These are phyloP conservation scores for Torrubiellomyces zombiae DNA, from an alignment of 2,329 filamentous ascomycete genomes.

Conservation along the genomic window DNA sequence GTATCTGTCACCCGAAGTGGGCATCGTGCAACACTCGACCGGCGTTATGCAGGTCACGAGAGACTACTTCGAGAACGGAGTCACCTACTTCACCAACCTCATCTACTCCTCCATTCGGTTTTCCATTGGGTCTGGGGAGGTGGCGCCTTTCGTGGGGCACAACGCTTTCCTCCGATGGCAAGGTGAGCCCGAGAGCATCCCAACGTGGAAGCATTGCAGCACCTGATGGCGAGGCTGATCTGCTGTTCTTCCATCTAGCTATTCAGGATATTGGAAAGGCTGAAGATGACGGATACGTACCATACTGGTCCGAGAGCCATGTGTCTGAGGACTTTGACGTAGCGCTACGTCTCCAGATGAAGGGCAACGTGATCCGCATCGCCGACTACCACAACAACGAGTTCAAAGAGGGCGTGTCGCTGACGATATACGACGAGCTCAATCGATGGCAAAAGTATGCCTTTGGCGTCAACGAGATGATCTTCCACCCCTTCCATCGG, in stretches of 20 bases:
- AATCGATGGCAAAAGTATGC: constrained; percentile 60
- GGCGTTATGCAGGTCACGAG: constrained; percentile 63
- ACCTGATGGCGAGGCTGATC: too few species aligned
- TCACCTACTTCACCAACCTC: constrained; percentile 66
- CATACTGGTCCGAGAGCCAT: constrained; percentile 60
- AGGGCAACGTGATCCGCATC: constrained; percentile 50
- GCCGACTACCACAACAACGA: constrained; percentile 52
- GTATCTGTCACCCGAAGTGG: constrained; percentile 52
- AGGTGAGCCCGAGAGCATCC: too few species aligned
- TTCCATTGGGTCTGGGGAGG: constrained; percentile 53
- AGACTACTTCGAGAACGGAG: constrained; percentile 55
- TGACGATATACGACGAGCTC: constrained; percentile 58
- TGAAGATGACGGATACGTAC: constrained; percentile 32
- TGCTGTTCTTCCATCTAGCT: too few species aligned
- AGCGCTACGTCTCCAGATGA: constrained; percentile 51
- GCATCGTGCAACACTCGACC: constrained; percentile 55
- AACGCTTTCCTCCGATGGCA: constrained; percentile 59
- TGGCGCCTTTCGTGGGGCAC: constrained; percentile 62
- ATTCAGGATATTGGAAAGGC: constrained; percentile 17
- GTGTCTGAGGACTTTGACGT: constrained; percentile 71
- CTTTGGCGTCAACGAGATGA: constrained; percentile 53
- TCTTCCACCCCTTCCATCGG: constrained; percentile 48
- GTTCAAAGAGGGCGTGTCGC: constrained; percentile 58
- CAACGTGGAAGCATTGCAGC: too few species aligned
- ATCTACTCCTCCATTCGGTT: constrained; percentile 60